Conservation (phyloP, 371 early-diverging fungal genomes). For the Vittaforma corneae region DNA sequence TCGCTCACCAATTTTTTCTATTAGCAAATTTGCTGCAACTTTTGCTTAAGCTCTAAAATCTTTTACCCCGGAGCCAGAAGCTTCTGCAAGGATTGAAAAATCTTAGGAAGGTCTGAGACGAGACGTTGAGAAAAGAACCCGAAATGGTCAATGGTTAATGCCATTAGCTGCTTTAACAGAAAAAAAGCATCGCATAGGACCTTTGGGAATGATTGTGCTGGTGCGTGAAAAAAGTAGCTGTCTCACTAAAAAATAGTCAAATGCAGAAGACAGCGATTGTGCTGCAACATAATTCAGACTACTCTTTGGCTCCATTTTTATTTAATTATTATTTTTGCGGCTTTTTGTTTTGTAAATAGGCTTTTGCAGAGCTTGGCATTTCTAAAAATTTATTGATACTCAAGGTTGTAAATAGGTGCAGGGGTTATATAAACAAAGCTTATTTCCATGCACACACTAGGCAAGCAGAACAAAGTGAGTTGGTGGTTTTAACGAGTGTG, state of each 20-base stretch:
- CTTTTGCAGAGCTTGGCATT: no score
- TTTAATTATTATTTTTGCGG: not conserved
- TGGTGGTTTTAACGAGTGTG: no score
- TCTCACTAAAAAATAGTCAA: slow-evolving; percentile 33
- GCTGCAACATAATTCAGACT: slow-evolving; percentile 49
- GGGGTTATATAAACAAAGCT: no score
- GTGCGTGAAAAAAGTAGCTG: slow-evolving; percentile 33
- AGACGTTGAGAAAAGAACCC: slow-evolving; percentile 2
- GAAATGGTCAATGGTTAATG: slow-evolving; percentile 31
- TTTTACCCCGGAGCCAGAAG: slow-evolving; percentile 22
- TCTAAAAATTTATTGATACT: no score
- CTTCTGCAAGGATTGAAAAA: slow-evolving; percentile 28
- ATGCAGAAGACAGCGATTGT: slow-evolving; percentile 35
- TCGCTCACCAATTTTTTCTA: slow-evolving; percentile 12
- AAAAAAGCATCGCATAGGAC: slow-evolving; percentile 12
- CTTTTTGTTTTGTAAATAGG: not conserved
- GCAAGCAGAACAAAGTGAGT: no score
- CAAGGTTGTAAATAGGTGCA: no score
- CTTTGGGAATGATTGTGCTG: slow-evolving; percentile 8
- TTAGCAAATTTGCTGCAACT: not conserved
- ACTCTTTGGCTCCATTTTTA: slow-evolving; percentile 35
- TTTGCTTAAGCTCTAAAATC: not conserved
- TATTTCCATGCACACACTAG: no score
- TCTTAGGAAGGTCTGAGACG: slow-evolving; percentile 50
- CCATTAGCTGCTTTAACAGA: slow-evolving; percentile 27